Evolutionary conservation across 257 asterid species (phyloP).

Genomic region (Nicotiana obtusifolia): DNA sequence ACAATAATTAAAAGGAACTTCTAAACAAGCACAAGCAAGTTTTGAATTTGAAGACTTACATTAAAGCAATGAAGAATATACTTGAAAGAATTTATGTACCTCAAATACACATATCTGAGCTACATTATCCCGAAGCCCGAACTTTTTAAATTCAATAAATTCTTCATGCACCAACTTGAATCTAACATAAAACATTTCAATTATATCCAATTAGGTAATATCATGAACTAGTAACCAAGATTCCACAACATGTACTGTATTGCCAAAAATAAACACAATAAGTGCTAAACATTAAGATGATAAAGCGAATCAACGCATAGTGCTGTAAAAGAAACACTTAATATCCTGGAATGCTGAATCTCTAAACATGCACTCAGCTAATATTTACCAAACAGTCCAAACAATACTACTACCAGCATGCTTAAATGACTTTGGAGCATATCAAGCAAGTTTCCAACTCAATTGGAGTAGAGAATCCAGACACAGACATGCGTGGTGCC

Average conservation of each 20-base stretch:
- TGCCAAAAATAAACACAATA: background rate
- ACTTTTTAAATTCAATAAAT: conserved; percentile 65
- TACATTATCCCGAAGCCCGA: conserved; percentile 90
- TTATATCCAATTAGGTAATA: background rate
- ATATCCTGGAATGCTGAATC: background rate
- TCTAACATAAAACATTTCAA: conserved; percentile 32
- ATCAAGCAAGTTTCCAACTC: background rate
- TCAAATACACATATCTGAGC: conserved; percentile 94
- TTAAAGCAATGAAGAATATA: background rate
- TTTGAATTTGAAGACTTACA: background rate
- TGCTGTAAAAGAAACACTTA: background rate
- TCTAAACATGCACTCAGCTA: background rate
- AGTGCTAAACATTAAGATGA: background rate
- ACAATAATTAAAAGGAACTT: conserved; percentile 5
- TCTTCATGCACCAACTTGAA: conserved; percentile 91
- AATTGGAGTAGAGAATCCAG: background rate
- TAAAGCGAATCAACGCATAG: background rate
- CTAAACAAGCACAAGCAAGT: background rate
- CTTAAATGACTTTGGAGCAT: background rate
- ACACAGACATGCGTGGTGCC: background rate
- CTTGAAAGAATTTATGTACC: conserved; percentile 34
- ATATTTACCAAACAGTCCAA: background rate
- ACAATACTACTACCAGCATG: background rate
- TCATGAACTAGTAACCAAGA: background rate
- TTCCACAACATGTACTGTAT: background rate